These are phyloP conservation scores for Xylariaceae sp. DNA, from an alignment of 2,329 filamentous ascomycete genomes.

Conservation along the genomic window DNA sequence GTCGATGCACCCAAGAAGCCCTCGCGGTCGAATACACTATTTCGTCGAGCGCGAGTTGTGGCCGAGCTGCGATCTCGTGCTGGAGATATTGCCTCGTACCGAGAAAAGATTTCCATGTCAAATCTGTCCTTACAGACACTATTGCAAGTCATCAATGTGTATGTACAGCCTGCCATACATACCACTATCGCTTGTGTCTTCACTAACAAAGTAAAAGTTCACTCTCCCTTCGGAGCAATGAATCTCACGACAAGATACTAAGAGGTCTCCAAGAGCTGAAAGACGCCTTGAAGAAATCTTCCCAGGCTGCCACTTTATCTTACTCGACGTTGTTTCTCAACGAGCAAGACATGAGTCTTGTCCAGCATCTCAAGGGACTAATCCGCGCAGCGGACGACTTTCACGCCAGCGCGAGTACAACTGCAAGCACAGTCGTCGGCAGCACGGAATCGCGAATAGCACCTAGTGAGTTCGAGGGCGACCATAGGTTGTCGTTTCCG, in stretches of 20 bases:
- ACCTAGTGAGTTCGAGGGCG: slow-evolving; percentile 13
- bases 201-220: no score
- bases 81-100: slow-evolving; percentile 15
- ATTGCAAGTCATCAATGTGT: slow-evolving; percentile 18
- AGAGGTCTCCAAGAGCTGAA: slow-evolving; percentile 17
- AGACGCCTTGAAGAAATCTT: slow-evolving; percentile 14
- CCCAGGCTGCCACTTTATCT: slow-evolving; percentile 15
- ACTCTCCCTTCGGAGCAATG: slow-evolving; percentile 15
- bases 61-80: slow-evolving; percentile 16
- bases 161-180: slow-evolving; percentile 3
- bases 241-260: slow-evolving; percentile 15
- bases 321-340: slow-evolving; percentile 16
- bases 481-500: slow-evolving; percentile 10
- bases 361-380: slow-evolving; percentile 14
- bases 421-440: slow-evolving; percentile 13
- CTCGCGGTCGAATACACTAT: slow-evolving; percentile 13
- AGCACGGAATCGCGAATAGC: slow-evolving; percentile 9
- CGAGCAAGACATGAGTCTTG: slow-evolving; percentile 12
- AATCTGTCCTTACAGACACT: slow-evolving; percentile 16
- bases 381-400: slow-evolving; percentile 16
- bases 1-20: slow-evolving; percentile 12
- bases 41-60: slow-evolving; percentile 12
- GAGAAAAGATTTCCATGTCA: slow-evolving; percentile 19
- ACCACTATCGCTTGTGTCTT: no score
- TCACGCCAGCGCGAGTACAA: slow-evolving; percentile 15